Base-by-base conservation (phyloP, 345 rosid species). In the Gynandropsis gynandra region DNA sequence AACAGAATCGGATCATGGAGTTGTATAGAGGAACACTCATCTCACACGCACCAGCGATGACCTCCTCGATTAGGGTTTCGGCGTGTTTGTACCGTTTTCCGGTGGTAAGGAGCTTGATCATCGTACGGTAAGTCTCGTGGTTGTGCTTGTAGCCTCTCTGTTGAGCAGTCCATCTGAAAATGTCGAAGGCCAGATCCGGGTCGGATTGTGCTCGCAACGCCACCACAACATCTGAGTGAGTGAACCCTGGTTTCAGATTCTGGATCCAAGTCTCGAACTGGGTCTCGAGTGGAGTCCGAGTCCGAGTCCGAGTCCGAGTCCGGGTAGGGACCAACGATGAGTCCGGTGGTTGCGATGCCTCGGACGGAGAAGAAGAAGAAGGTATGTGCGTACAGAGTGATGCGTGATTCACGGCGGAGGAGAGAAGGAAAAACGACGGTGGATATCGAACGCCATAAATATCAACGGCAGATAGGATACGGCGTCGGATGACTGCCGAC, bases 161-260 rank as follows among this genome's bases (percentile, higher is more conserved):
- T 52, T 67, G 85, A 31, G 93, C 71, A 4, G 95, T 80, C 96
- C 98, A 92, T 3, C 95, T 96, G 81, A 87, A 92, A 43, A 92
- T 82, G 65, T 85, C 93, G 58, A 76, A 68, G 4, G 93, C 93
- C 34, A 92, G 85, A 71, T 92, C 88, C 10, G 98, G 82, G 61
- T 92, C 95, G 5, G 78, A 63, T 68, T 82, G 97, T 16, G 90
- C 81, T 8, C 71, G 79, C 44, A 92, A 48, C 32, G 96, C 95
- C 4, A 57, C 35, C 8, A 68, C 83, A 9, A 92, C 97, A 20
- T 87, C 90, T 7, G 76, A 43, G 0, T 82, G 61, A 19, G 79
- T 77, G 80, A 92, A 87, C 1, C 94, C 97, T 19, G 88, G 94
- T 69, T 76, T 80, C 13, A 92, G 94, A 49, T 65, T 77, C 16